phyloP scores from a whole-genome alignment of 2,329 filamentous ascomycete genomes.

The Exophiala alcalophila region DNA sequence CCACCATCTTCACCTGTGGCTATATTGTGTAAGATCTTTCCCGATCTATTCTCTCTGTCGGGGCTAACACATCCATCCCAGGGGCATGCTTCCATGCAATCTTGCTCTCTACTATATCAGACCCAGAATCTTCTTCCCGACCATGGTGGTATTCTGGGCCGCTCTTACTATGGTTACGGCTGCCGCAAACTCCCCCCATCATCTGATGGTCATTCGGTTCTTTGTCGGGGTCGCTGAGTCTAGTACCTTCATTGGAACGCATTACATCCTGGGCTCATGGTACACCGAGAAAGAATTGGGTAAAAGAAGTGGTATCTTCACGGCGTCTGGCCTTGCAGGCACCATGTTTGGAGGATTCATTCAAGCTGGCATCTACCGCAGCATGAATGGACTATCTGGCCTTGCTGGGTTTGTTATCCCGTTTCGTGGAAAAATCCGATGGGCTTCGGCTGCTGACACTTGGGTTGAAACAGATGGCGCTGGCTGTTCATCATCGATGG shows the following conservation, averaged over 20 bases:
- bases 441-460: neutral
- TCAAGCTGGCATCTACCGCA: conserved; percentile 53
- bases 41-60: conserved; percentile 42
- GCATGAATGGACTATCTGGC: conserved; percentile 50
- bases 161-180: conserved; percentile 35
- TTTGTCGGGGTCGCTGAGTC: too few relatives aligned
- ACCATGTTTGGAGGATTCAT: conserved; percentile 57
- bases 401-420: conserved; percentile 40
- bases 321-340: conserved; percentile 36
- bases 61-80: conserved; percentile 41
- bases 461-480: too few relatives aligned
- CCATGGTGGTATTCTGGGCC: conserved; percentile 37
- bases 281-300: conserved; percentile 36
- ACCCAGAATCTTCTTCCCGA: conserved; percentile 32
- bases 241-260: conserved; percentile 31
- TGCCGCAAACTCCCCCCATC: too few relatives aligned
- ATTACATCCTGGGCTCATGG: conserved; percentile 32
- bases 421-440: neutral
- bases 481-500: conserved; percentile 43
- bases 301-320: conserved; percentile 39
- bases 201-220: too few relatives aligned
- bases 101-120: conserved; percentile 40
- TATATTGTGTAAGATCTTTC: neutral
- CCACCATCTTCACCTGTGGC: neutral
- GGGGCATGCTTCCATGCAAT: conserved; percentile 41